Evolutionary conservation across 2,329 filamentous ascomycete genomes (phyloP), one percentile per base, ranked within the genome.

Genomic region (Didymella pomorum): DNA sequence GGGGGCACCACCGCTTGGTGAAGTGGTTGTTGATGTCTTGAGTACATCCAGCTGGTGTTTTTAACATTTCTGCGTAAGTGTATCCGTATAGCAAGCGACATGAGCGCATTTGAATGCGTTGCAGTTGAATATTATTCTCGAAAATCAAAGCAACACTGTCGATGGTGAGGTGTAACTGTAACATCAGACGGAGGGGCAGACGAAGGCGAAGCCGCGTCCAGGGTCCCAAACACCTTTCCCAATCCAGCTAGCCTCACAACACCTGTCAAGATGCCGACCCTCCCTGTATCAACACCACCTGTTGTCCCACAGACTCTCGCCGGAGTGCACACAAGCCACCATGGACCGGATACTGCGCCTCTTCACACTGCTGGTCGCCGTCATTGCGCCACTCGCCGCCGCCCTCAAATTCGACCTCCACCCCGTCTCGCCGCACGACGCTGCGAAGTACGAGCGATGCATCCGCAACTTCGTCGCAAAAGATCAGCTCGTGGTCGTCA

Each of bases 401-500:
- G 93, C 93, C 59, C 87, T 99, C 72, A 97, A 96, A 83, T 97
- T 99, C 84, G 95, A 99, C 73, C 87, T 99, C 61, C 80, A 86
- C 71, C 92, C 93, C 43, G 85, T 88, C 65, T 79, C 81, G 51
- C 82, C 86, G 61, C 84, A 85, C 76, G 87, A 89, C 70, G 82
- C 82, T 62, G 78, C 78, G 44, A 87, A 84, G 72, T 86, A 89
- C 74, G 90, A 94, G 81, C 87, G 94, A 81, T 99, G 95, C 82
- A 91, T 99, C 78, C 88, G 94, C 77, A 99, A 99, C 82, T 99
- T 97, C 78, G 93, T 97, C 66, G 86, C 87, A 61, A 90, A 88
- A 79, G 93, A 97, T 75, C 96, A 95, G 65, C 83, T 99, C 66
- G 95, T 99, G 41, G 94, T 98, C 31, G 94, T 99, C 52, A 98